Conservation (phyloP, 2,329 filamentous ascomycete species). For the Ascochyta lentis region DNA sequence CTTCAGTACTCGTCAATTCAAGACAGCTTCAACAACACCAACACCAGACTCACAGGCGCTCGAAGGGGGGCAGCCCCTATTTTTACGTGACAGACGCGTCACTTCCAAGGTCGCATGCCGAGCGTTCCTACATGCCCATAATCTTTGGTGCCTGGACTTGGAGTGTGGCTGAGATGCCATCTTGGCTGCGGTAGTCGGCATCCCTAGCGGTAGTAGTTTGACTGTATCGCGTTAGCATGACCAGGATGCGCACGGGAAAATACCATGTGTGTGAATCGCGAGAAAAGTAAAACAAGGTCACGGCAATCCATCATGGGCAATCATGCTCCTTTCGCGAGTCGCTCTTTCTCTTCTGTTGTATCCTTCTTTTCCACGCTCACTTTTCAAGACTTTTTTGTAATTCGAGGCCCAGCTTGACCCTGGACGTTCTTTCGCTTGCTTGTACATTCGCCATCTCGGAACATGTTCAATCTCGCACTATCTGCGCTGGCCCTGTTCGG, state of each 20-base stretch:
- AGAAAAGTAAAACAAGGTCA: conserved; percentile 12
- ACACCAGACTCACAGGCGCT: not conserved
- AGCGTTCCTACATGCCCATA: conserved; percentile 10
- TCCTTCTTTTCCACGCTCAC: not conserved
- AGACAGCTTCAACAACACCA: not conserved
- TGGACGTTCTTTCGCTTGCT: not conserved
- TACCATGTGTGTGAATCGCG: conserved; percentile 10
- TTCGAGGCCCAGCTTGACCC: not conserved
- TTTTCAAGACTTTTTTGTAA: not conserved
- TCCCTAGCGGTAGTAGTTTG: not conserved
- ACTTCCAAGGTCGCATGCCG: conserved; percentile 11
- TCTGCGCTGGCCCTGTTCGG: conserved; percentile 20
- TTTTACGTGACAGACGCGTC: not conserved
- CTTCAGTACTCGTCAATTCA: not conserved
- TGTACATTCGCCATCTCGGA: not conserved
- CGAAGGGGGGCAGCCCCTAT: conserved; percentile 1
- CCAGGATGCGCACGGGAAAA: conserved; percentile 9
- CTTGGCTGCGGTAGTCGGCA: conserved; percentile 16
- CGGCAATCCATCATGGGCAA: conserved; percentile 6
- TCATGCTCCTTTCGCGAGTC: not conserved
- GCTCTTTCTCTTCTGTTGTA: not conserved
- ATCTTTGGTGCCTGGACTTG: conserved; percentile 12
- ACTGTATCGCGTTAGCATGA: conserved; percentile 3
- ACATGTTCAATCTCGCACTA: conserved; percentile 20
- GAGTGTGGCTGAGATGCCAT: conserved; percentile 1